Conservation (phyloP, 1,284 basidiomycete genomes). For the Papiliotrema nemorosa region DNA sequence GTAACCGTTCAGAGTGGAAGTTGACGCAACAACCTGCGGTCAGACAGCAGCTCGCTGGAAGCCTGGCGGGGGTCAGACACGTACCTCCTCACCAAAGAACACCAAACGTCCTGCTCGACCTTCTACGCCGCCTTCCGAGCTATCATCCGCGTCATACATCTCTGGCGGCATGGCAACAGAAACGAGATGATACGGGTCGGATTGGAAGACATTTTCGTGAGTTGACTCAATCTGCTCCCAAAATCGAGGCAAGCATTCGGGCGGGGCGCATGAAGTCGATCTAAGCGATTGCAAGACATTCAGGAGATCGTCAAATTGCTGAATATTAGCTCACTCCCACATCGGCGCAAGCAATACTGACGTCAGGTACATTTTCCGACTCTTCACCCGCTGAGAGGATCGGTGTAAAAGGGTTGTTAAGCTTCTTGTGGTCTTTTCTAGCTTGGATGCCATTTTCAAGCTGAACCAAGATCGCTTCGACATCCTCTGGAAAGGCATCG, state of each 20-base stretch:
- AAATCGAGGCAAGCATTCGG: conserved; percentile 60
- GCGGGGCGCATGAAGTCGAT: conserved; percentile 22
- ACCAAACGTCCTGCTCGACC: conserved; percentile 56
- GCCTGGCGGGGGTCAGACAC: conserved; percentile 35
- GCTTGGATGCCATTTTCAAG: conserved; percentile 41
- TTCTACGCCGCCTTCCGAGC: conserved; percentile 45
- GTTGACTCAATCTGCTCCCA: conserved; percentile 52
- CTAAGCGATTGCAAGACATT: conserved; percentile 36
- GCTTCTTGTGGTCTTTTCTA: conserved; percentile 24
- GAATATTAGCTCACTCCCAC: not conserved
- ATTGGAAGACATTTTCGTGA: conserved; percentile 51
- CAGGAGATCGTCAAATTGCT: conserved; percentile 40
- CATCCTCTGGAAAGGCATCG: conserved; percentile 29
- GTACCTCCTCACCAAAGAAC: conserved; percentile 75
- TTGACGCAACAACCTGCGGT: conserved; percentile 75
- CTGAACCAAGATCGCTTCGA: conserved; percentile 29
- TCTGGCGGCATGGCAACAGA: conserved; percentile 82
- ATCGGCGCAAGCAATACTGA: conserved; percentile 12
- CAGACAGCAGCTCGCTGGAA: conserved; percentile 9
- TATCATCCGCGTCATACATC: conserved; percentile 59
- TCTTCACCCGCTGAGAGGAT: conserved; percentile 33
- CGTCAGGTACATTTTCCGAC: conserved; percentile 28
- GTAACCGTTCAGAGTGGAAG: conserved; percentile 70
- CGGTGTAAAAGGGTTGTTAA: conserved; percentile 35
- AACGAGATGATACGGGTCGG: conserved; percentile 64